Evolutionary conservation across 2,329 filamentous ascomycete genomes (phyloP), one percentile per base, ranked within the genome.

Genomic region (Colletotrichum godetiae): DNA sequence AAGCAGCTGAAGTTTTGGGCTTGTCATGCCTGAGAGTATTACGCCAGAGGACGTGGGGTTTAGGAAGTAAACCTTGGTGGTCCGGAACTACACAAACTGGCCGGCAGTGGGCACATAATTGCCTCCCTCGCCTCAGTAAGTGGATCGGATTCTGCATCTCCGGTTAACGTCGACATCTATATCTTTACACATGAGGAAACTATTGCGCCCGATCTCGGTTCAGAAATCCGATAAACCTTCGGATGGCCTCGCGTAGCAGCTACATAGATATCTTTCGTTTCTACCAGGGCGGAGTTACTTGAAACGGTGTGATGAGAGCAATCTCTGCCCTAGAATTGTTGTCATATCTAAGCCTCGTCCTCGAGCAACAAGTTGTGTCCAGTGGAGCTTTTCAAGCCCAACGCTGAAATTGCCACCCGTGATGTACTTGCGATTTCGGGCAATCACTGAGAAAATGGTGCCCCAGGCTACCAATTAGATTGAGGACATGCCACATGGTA

Each of bases 101-200:
- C 42, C 27, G 22, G 53, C 10, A 58, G 27, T n/a, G 27, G 37
- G 29, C 24, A 49, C 42, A 22, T 60, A 29, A 15, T 61, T 58
- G 42, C 61, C 67, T 58, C 46, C 56, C 67, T 64, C n/a, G 67
- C 29, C 67, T 27, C 29, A 42, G 33, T 49, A 29, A 56, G 71
- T 73, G 71, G 71, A 73, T 52, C 49, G 49, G 15, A 61, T 53
- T 62, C 61, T 46, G 71, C 60, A 70, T 71, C 67, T 73, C 71
- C 71, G 67, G 67, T 37, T 53, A 35, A 52, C 67, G 35, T 70
- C 37, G 53, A 57, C n/a, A 12, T 49, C 58, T 46, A 57, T 73
- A 52, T 70, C 67, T 70, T 46, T 57, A 15, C 29, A 55, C 49
- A 65, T 60, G 1, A 22, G 33, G 42, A 60, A n/a, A n/a, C 5